These are phyloP conservation scores for Salix viminalis DNA, from an alignment of 345 rosid genomes.

Conservation along the genomic window DNA sequence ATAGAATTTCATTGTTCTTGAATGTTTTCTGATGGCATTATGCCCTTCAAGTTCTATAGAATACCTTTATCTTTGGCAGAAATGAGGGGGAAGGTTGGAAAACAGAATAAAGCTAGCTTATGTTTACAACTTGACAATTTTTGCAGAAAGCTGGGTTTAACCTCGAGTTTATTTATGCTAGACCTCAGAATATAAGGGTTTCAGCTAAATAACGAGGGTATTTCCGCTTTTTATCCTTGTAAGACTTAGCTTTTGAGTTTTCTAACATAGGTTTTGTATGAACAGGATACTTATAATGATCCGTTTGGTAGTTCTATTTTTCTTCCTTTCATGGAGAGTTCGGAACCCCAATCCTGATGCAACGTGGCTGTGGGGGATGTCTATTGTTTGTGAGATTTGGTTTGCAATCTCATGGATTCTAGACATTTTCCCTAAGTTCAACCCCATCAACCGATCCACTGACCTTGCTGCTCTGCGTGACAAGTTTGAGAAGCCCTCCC, in stretches of 20 bases:
- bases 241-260: not conserved
- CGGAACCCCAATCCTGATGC: conserved; percentile 79
- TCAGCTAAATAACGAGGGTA: not conserved
- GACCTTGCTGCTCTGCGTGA: conserved; percentile 70
- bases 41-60: not conserved
- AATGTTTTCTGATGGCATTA: not conserved
- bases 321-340: conserved; percentile 75
- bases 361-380: conserved; percentile 81
- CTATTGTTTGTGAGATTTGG: conserved; percentile 82
- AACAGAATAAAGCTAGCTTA: not conserved
- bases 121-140: not conserved
- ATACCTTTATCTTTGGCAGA: not conserved
- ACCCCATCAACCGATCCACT: conserved; percentile 79
- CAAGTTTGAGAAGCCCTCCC: conserved; percentile 71
- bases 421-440: conserved; percentile 75
- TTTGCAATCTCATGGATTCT: conserved; percentile 92
- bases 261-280: not conserved
- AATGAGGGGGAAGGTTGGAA: not conserved
- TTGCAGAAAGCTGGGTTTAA: not conserved
- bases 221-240: not conserved
- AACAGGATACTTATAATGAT: conserved; percentile 52
- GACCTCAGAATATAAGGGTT: not conserved
- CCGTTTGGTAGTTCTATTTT: conserved; percentile 44
- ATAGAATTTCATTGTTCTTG: not conserved
- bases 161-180: not conserved